Evolutionary conservation across 2,329 filamentous ascomycete genomes (phyloP).

Genomic region (Scolecobasidium constrictum): DNA sequence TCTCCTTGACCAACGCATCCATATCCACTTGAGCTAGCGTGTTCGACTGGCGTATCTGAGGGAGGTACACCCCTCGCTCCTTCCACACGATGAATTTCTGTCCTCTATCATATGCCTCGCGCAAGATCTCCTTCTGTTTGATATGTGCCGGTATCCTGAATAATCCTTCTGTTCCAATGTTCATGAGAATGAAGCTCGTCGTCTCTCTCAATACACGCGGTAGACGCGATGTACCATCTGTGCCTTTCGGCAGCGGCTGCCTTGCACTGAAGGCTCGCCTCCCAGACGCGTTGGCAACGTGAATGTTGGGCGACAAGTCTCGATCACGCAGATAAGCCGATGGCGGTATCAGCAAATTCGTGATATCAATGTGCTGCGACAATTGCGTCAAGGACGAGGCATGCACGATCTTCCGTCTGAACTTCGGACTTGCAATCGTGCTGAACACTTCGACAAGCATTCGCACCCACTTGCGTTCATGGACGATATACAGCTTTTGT

Average conservation of each 20-base stretch:
- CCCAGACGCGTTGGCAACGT: conserved; percentile 34
- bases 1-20: conserved; percentile 32
- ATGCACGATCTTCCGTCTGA: conserved; percentile 46
- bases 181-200: conserved; percentile 39
- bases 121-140: conserved; percentile 37
- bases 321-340: conserved; percentile 44
- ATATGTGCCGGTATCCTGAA: conserved; percentile 43
- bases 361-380: conserved; percentile 39
- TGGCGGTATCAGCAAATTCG: conserved; percentile 42
- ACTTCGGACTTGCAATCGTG: conserved; percentile 46
- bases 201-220: conserved; percentile 43
- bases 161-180: conserved; percentile 39
- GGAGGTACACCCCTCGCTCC: conserved; percentile 26
- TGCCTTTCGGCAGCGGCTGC: conserved; percentile 35
- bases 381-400: conserved; percentile 38
- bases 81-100: conserved; percentile 45
- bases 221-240: conserved; percentile 34
- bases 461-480: conserved; percentile 45
- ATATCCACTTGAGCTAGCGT: conserved; percentile 23
- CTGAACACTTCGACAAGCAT: conserved; percentile 46
- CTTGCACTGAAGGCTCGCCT: conserved; percentile 35
- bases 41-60: conserved; percentile 15
- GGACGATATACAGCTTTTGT: conserved; percentile 45
- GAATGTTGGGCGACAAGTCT: conserved; percentile 36
- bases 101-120: conserved; percentile 44